phyloP scores from a whole-genome alignment of 805 yeast genomes.

The Debaryomyces tyrocola region DNA sequence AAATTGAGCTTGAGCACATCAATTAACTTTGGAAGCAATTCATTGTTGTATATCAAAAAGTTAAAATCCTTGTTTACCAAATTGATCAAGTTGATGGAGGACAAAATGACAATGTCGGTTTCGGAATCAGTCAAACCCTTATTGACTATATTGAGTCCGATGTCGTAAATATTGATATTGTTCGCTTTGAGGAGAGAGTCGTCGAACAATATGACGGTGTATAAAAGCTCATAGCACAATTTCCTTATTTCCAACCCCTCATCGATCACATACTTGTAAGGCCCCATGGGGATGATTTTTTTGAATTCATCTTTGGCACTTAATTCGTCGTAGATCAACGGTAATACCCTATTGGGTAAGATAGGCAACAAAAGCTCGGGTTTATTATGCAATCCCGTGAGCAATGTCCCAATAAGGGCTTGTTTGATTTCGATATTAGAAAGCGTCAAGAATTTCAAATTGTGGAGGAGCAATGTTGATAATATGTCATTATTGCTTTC shows the following conservation, averaged over 20 bases:
- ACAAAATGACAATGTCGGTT: conserved; percentile 54
- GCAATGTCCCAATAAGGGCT: conserved; percentile 57
- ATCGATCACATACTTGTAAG: conserved; percentile 80
- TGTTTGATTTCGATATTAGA: conserved; percentile 55
- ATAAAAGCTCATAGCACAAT: conserved; percentile 67
- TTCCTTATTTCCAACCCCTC: conserved; percentile 74
- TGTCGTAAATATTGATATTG: conserved; percentile 26
- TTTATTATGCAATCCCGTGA: conserved; percentile 58
- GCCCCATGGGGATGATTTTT: conserved; percentile 77
- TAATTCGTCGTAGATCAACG: conserved; percentile 55
- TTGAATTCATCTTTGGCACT: conserved; percentile 55
- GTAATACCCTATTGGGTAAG: conserved; percentile 44
- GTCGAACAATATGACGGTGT: conserved; percentile 45
- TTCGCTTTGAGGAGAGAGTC: conserved; percentile 18
- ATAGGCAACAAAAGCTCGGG: conserved; percentile 48
- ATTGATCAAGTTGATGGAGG: conserved; percentile 43
- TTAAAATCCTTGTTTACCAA: conserved; percentile 34
- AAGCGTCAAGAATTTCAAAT: conserved; percentile 23
- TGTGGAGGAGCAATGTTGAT: conserved; percentile 12
- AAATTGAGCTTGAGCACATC: conserved; percentile 35
- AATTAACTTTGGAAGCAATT: conserved; percentile 26
- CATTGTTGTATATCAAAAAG: conserved; percentile 14
- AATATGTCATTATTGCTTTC: conserved; percentile 14
- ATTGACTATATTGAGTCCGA: conserved; percentile 44
- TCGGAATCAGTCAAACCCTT: conserved; percentile 61